Evolutionary conservation across 345 rosid species (phyloP).

Genomic region (Rubroshorea leprosula): DNA sequence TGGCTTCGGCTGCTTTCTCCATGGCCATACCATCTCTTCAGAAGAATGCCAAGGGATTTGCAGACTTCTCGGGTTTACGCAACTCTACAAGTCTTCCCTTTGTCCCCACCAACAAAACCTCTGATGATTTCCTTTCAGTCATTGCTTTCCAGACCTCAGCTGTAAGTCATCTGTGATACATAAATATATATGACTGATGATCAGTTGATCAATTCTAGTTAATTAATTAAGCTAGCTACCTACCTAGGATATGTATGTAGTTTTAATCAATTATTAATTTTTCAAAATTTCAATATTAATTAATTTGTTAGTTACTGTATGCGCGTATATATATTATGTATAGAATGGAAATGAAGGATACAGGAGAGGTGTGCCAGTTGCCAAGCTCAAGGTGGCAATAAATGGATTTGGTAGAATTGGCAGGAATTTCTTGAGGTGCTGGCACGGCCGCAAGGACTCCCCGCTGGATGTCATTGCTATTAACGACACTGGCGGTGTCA

Average conservation of each 20-base stretch:
- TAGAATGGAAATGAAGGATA: conserved; percentile 59
- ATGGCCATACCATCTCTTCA: conserved; percentile 64
- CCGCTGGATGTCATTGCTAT: conserved; percentile 86
- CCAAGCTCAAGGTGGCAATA: conserved; percentile 86
- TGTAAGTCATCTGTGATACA: conserved; percentile 35
- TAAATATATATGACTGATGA: background rate
- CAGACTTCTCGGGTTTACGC: conserved; percentile 76
- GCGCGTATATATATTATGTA: conserved; percentile 4
- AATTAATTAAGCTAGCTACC: background rate
- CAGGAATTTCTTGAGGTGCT: conserved; percentile 93
- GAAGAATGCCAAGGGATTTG: conserved; percentile 52
- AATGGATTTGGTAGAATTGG: conserved; percentile 93
- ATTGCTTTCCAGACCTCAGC: conserved; percentile 76
- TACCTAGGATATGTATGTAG: background rate
- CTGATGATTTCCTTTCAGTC: conserved; percentile 65
- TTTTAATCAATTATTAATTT: background rate
- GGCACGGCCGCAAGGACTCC: conserved; percentile 94
- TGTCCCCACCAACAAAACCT: conserved; percentile 50
- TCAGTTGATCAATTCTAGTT: background rate
- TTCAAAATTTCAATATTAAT: background rate
- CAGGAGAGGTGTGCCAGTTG: conserved; percentile 66
- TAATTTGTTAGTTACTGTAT: too few relatives aligned
- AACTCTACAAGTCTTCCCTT: conserved; percentile 60
- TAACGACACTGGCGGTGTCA: conserved; percentile 91
- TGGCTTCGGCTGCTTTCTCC: conserved; percentile 92